A percentile compares a stretch with the other conserved stretches of the same genome.
Conservation (phyloP, 192 early-diverging fungal species). For the Rhizoclosmatium sp. region DNA sequence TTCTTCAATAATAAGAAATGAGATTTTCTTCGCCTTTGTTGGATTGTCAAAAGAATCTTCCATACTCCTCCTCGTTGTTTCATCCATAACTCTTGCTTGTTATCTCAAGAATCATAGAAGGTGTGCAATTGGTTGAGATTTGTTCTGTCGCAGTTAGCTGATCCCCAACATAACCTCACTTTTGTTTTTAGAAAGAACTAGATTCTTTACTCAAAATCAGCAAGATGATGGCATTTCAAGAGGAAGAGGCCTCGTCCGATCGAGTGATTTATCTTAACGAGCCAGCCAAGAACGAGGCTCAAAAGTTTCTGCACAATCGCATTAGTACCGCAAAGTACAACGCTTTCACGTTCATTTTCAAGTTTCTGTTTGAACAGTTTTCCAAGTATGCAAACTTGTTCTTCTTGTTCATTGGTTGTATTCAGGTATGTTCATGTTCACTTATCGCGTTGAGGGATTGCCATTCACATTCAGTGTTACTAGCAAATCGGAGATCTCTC, state of each 20-base stretch:
- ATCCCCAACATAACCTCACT: too few species aligned
- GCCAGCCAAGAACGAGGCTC: constrained; percentile 73
- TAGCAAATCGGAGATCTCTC: constrained; percentile 95
- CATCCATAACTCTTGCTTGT: too few species aligned
- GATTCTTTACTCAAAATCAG: not conserved
- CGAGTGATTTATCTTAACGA: constrained; percentile 95
- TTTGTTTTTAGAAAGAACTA: not conserved
- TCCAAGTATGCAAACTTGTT: constrained; percentile 99
- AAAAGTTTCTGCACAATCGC: constrained; percentile 89
- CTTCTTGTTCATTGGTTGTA: constrained; percentile 96
- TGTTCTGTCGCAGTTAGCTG: too few species aligned
- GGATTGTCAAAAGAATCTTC: too few species aligned
- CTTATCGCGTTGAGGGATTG: not conserved
- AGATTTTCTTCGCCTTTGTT: too few species aligned
- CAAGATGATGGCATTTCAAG: constrained; percentile 11
- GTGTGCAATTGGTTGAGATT: too few species aligned
- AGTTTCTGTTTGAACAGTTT: constrained; percentile 97
- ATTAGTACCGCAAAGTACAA: constrained; percentile 98
- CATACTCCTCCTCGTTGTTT: too few species aligned
- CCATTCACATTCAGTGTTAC: constrained; percentile 9
- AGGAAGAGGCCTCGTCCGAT: constrained; percentile 57
- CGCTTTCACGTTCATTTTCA: constrained; percentile 88
- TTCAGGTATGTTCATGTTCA: constrained; percentile 70
- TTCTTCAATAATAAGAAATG: too few species aligned
- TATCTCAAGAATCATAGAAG: too few species aligned